These are phyloP conservation scores for Biscutella laevigata DNA, from an alignment of 441 rosid species.

Conservation along the genomic window DNA sequence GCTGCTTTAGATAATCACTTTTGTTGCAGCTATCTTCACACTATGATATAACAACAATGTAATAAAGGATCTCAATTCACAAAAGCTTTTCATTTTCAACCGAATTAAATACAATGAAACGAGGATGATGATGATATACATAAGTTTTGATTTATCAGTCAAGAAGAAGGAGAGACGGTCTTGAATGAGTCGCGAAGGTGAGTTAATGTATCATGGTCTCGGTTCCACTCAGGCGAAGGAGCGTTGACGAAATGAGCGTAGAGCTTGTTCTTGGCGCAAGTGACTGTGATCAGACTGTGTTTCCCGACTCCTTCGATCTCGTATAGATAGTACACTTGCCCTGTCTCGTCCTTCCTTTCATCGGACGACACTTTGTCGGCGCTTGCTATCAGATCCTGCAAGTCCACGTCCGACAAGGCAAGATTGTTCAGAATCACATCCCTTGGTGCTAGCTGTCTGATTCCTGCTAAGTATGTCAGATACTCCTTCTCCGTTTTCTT, in stretches of 20 bases:
- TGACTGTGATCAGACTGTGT: conserved; percentile 76
- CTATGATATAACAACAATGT: no score
- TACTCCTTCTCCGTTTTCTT: conserved; percentile 74
- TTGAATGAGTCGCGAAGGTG: conserved; percentile 74
- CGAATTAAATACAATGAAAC: background rate
- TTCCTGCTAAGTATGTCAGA: conserved; percentile 67
- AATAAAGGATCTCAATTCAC: background rate
- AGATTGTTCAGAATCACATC: conserved; percentile 62
- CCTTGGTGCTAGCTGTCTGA: conserved; percentile 65
- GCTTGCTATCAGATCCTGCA: conserved; percentile 70
- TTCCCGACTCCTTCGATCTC: conserved; percentile 68
- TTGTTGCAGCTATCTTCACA: background rate
- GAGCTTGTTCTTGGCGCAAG: conserved; percentile 77
- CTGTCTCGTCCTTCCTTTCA: conserved; percentile 62
- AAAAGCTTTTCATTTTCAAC: background rate
- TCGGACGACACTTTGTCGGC: conserved; percentile 56
- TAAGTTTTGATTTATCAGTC: no score
- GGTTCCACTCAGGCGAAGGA: conserved; percentile 71
- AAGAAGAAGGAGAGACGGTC: conserved; percentile 31
- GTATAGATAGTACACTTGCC: conserved; percentile 68
- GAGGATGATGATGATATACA: background rate
- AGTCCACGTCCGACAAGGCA: conserved; percentile 69
- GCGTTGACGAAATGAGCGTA: conserved; percentile 91
- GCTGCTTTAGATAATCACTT: no score
- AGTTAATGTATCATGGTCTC: conserved; percentile 59